Evolutionary conservation across 768 basidiomycete species (phyloP).

Genomic region (Termitomyces sp.): DNA sequence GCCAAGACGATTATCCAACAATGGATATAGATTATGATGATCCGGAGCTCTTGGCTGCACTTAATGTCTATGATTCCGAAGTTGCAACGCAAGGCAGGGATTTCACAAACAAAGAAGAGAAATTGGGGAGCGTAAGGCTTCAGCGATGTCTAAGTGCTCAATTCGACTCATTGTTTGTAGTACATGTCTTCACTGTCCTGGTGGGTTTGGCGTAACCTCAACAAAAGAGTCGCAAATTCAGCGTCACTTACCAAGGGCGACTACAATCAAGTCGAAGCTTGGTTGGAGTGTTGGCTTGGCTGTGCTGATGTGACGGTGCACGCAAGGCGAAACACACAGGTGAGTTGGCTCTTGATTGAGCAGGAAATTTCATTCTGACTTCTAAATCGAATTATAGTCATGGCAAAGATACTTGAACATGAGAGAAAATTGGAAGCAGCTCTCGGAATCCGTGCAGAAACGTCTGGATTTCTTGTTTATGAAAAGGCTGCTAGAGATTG

Average conservation of each 20-base stretch:
- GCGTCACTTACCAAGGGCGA: constrained; percentile 14
- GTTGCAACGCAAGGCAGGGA: constrained; percentile 24
- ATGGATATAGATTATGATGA: constrained; percentile 54
- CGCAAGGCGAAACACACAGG: constrained; percentile 15
- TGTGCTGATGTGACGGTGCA: constrained; percentile 58
- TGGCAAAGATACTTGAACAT: constrained; percentile 56
- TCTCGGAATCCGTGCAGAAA: constrained; percentile 38
- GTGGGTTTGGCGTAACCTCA: constrained; percentile 35
- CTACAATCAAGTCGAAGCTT: constrained; percentile 39
- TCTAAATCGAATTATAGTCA: constrained; percentile 30
- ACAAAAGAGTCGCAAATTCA: constrained; percentile 37
- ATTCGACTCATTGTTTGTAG: constrained; percentile 5
- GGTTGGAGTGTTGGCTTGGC: constrained; percentile 73
- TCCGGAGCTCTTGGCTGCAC: constrained; percentile 50
- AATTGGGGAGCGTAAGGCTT: constrained; percentile 26
- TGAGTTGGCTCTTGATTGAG: constrained; percentile 10
- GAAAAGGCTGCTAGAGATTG: constrained; percentile 47
- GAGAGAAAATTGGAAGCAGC: constrained; percentile 41
- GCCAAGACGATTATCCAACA: constrained; percentile 68
- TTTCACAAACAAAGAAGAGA: constrained; percentile 8
- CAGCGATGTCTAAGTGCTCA: neutral
- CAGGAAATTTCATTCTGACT: neutral
- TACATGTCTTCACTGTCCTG: constrained; percentile 13
- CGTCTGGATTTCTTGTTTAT: constrained; percentile 62
- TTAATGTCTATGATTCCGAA: constrained; percentile 35